These are phyloP conservation scores for Nannochloris sp. DNA, from an alignment of 139 green algal genomes.

Conservation along the genomic window DNA sequence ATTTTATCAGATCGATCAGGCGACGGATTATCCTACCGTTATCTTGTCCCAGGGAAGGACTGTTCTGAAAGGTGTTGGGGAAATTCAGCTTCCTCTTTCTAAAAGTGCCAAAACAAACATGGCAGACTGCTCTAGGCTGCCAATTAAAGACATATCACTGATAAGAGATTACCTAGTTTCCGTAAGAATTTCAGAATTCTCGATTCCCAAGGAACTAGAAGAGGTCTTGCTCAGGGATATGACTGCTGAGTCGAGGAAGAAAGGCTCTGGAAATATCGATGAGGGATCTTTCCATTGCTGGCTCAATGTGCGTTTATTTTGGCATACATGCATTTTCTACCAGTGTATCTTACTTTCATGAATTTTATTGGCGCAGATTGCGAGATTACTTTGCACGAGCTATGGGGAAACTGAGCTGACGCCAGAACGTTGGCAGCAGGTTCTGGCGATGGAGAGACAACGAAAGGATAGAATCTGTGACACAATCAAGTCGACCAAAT, in stretches of 20 bases:
- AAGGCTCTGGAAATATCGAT: slow-evolving; percentile 2
- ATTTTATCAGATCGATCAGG: slow-evolving; percentile 48
- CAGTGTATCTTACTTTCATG: no score
- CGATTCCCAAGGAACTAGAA: slow-evolving; percentile 12
- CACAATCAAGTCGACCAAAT: neutral
- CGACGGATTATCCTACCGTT: slow-evolving; percentile 40
- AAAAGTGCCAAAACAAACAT: slow-evolving; percentile 4
- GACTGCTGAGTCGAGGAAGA: slow-evolving; percentile 16
- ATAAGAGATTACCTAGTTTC: slow-evolving; percentile 23
- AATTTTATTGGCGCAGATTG: neutral
- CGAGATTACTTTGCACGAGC: slow-evolving; percentile 26
- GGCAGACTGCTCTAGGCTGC: neutral
- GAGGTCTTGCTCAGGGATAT: slow-evolving; percentile 19
- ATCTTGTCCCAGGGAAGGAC: slow-evolving; percentile 40
- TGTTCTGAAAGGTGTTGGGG: slow-evolving; percentile 27
- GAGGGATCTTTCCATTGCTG: slow-evolving; percentile 26
- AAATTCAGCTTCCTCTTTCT: slow-evolving; percentile 31
- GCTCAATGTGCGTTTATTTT: slow-evolving; percentile 25
- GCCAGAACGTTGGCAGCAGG: slow-evolving; percentile 19
- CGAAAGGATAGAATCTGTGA: slow-evolving; percentile 13
- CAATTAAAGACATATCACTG: slow-evolving; percentile 13
- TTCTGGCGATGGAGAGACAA: slow-evolving; percentile 22
- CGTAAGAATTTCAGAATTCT: slow-evolving; percentile 18
- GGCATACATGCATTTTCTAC: neutral
- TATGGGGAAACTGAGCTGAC: slow-evolving; percentile 28